Base-by-base conservation (phyloP, 495 filamentous ascomycete genomes). In the Penicillium soppii region DNA sequence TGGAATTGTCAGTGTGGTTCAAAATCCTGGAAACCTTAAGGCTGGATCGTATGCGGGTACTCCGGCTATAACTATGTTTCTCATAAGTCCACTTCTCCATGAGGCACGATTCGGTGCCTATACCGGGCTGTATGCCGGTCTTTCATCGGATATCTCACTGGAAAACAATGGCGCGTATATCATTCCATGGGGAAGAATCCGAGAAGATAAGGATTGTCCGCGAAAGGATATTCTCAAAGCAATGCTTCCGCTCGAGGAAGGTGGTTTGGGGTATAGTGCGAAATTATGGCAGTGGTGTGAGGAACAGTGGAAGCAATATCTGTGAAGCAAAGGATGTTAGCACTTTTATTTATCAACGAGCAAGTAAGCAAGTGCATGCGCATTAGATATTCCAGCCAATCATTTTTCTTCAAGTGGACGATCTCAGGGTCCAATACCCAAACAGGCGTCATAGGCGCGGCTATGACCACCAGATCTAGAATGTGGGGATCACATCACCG, bases 21-120 rank as follows among this genome's bases (percentile, higher is more conserved):
- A 62, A 42, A 76, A 77, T 46, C 73, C 74, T 0, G 77, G 75
- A 8, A 68, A 65, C 13, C 42, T 80, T 35, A 59, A 68, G 40
- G 58, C 70, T 0, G 41, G 62, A 5, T 61, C 68, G 23, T 64
- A 60, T 49, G 51, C 58, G n/a, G 45, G 65, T 12, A 46, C 47
- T 35, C n/a, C 42, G 2, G 54, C 33, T 12, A 22, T 57, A 21
- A 51, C 54, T 33, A 33, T 59, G 23, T 30, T 61, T n/a, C 48
- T 60, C 16, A 8, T 52, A 1, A 43, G 35, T 15, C 42, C 61
- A n/a, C 16, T 76, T 17, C 53, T 72, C 2, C 43, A 71, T 40
- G 29, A 50, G 10, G 47, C 66, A 12, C 54, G 52, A n/a, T 16
- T 59, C 29, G 68, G 69, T 1, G 75, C 71, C 1, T 68, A 76